Base-by-base conservation (phyloP, 2,329 filamentous ascomycete genomes). In the Lecanicillium sp. region DNA sequence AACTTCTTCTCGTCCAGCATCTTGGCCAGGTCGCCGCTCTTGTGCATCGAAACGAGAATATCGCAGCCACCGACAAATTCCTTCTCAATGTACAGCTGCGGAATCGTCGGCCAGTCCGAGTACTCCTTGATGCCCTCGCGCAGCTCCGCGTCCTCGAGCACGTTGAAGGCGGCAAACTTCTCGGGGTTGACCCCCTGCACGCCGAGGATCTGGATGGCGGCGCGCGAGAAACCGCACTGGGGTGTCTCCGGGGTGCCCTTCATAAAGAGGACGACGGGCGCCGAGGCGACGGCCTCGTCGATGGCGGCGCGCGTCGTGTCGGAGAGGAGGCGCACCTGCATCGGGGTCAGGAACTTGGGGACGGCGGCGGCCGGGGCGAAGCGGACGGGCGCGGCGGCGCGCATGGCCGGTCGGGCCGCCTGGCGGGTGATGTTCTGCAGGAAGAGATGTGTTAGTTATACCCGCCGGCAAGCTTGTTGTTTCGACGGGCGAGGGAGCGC, bases 131-230 rank as follows among this genome's bases (percentile, higher is more conserved):
- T 95, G 44, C 93, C 91, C 69, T 83, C 73, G 59, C 93, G 81
- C 63, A 98, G 69, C 64, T 94, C 90, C 4, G 85, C 69, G 66
- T 97, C 90, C 70, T 97, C 93, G 49, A 98, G 70, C 32, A 98
- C 93, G 69, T 98, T 97, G 70, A 95, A 96, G 7, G 93, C 91
- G n/a, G 90, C 87, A 65, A 98, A 98, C 73, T 97, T 97, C 55
- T 79, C 77, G 14, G 93, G 93, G 70, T 97, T 87, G 53, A 98
- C 90, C 55, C 93, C 93, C 71, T 98, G 91, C 60, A 96, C 70
- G 50, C 91, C 89, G 54, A 98, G 76, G 60, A 98, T 90, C 75
- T 97, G 90, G 65, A 98, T 95, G 64, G 81, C 89, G 47, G 91
- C 91, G 59, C 90, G 82, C 51, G 91, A 97, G 76, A 96, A 98